A percentile compares a stretch with the other conserved stretches of the same genome.
Evolutionary conservation across 345 rosid genomes (phyloP).

Genomic region (Psidium friedrichsthalianum): DNA sequence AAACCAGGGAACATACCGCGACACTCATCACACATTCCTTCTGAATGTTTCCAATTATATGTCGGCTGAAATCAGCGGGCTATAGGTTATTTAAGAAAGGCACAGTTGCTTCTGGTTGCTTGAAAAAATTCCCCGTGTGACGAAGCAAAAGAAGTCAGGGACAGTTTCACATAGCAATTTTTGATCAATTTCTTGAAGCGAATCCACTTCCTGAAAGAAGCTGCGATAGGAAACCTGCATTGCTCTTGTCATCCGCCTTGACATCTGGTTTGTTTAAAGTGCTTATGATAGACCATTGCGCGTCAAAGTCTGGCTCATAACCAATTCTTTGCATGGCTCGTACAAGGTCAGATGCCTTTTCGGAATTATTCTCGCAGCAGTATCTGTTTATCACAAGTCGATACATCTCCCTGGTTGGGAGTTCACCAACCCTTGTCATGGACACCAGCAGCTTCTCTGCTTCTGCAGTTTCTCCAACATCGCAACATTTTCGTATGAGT

Average conservation of each 20-base stretch:
- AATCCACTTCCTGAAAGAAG: slow-evolving; percentile 68
- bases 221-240: slow-evolving; percentile 55
- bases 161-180: background rate
- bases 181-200: background rate
- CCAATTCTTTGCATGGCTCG: slow-evolving; percentile 54
- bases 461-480: slow-evolving; percentile 29
- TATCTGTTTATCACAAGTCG: slow-evolving; percentile 33
- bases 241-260: slow-evolving; percentile 10
- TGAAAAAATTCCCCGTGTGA: background rate
- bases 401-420: slow-evolving; percentile 51
- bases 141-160: background rate
- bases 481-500: slow-evolving; percentile 28
- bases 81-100: background rate
- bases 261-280: slow-evolving; percentile 33
- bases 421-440: slow-evolving; percentile 34
- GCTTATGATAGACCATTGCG: slow-evolving; percentile 78
- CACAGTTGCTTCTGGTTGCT: background rate
- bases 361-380: slow-evolving; percentile 34
- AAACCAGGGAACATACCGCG: background rate
- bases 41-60: background rate
- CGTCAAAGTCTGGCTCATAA: slow-evolving; percentile 53
- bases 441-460: slow-evolving; percentile 43
- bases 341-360: slow-evolving; percentile 52
- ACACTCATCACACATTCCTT: background rate
- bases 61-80: background rate